phyloP scores from a whole-genome alignment of 2,329 filamentous ascomycete species.

The Pseudocercospora fuligena region DNA sequence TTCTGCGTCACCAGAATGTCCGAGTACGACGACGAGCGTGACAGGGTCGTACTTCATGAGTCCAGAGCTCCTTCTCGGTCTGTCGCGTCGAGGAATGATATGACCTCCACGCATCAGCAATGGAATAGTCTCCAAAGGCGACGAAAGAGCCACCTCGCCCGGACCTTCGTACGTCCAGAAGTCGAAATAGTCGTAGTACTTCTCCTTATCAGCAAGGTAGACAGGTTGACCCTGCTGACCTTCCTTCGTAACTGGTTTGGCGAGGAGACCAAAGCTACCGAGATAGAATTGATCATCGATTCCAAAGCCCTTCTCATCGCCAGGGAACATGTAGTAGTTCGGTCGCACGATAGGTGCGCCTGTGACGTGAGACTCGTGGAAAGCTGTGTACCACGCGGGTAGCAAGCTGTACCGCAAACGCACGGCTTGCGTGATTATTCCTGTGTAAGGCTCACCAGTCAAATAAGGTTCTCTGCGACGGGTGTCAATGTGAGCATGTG shows the following conservation, averaged over 20 bases:
- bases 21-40: slow-evolving; percentile 80
- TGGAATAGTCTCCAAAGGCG: slow-evolving; percentile 84
- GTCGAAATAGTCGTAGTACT: slow-evolving; percentile 95
- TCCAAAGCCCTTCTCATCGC: slow-evolving; percentile 82
- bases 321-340: slow-evolving; percentile 90
- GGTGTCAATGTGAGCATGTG: slow-evolving; percentile 94
- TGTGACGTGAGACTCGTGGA: slow-evolving; percentile 82
- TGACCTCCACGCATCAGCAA: slow-evolving; percentile 92
- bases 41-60: slow-evolving; percentile 96
- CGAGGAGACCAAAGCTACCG: slow-evolving; percentile 85
- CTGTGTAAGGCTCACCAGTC: slow-evolving; percentile 79
- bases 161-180: slow-evolving; percentile 76
- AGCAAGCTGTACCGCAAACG: slow-evolving; percentile 87
- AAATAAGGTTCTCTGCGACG: slow-evolving; percentile 93
- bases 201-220: slow-evolving; percentile 85
- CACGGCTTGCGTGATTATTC: slow-evolving; percentile 84
- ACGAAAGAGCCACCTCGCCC: slow-evolving; percentile 73
- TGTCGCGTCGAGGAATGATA: slow-evolving; percentile 87
- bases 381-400: slow-evolving; percentile 95
- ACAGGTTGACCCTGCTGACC: slow-evolving; percentile 74
- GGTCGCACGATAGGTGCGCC: slow-evolving; percentile 88
- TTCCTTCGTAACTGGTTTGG: slow-evolving; percentile 84
- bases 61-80: slow-evolving; percentile 79
- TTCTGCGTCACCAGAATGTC: slow-evolving; percentile 71
- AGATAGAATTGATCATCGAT: slow-evolving; percentile 95